These are phyloP conservation scores for Chaetoscypha palmicola DNA, from an alignment of 2,329 filamentous ascomycete species.

Conservation along the genomic window DNA sequence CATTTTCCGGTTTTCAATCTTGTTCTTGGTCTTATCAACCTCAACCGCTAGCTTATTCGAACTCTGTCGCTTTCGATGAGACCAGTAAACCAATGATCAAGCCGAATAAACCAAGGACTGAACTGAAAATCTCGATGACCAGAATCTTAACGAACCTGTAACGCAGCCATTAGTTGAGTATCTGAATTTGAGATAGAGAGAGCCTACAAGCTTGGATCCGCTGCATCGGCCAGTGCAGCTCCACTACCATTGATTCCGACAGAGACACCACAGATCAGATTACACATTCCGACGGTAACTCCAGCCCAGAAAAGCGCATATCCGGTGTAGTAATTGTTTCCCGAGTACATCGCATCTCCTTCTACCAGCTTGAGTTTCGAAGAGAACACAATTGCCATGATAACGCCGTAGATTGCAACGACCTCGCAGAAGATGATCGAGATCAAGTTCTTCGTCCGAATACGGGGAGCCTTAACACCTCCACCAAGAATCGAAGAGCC, in stretches of 20 bases:
- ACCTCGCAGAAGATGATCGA: constrained; percentile 99
- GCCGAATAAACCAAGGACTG: constrained; percentile 90
- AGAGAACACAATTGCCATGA: constrained; percentile 98
- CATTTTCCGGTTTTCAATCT: constrained; percentile 2
- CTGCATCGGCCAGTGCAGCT: constrained; percentile 90
- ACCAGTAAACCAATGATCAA: constrained; percentile 90
- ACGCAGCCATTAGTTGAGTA: constrained; percentile 14
- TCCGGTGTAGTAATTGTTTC: constrained; percentile 84
- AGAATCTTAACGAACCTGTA: constrained; percentile 94
- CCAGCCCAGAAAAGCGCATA: constrained; percentile 96
- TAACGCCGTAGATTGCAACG: constrained; percentile 98
- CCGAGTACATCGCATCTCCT: constrained; percentile 60
- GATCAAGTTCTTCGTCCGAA: constrained; percentile 98
- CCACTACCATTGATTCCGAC: constrained; percentile 98
- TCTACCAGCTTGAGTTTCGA: constrained; percentile 68
- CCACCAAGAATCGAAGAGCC: constrained; percentile 95
- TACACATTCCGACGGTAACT: constrained; percentile 89
- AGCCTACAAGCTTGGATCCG: constrained; percentile 78
- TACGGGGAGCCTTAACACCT: constrained; percentile 92
- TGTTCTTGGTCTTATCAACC: constrained; percentile 2
- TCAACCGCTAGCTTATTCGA: too few species aligned
- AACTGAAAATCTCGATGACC: constrained; percentile 99
- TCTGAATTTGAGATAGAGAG: background rate
- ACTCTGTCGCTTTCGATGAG: constrained; percentile 74
- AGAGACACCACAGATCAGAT: constrained; percentile 89